These are phyloP conservation scores for Talaromyces sp. DNA, from an alignment of 2,329 filamentous ascomycete species.

Conservation along the genomic window DNA sequence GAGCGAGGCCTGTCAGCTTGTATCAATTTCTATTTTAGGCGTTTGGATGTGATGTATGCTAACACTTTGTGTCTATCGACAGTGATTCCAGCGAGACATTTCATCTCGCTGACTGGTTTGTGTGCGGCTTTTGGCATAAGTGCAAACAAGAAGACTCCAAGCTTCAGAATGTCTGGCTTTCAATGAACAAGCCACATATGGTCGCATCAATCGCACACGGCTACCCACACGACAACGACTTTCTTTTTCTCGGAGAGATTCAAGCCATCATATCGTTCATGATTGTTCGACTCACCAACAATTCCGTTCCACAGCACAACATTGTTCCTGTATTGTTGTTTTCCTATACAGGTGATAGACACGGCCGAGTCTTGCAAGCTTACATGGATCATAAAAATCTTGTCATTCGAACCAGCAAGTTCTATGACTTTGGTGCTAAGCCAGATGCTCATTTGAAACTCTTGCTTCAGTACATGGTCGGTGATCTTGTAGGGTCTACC, in stretches of 20 bases:
- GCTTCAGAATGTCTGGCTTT: background rate
- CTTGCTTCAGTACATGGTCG: slow-evolving; percentile 1
- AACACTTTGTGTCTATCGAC: background rate
- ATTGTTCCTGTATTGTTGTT: slow-evolving; percentile 4
- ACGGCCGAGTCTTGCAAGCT: background rate
- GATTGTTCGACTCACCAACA: slow-evolving; percentile 3
- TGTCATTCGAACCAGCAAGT: background rate
- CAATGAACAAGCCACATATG: slow-evolving; percentile 3
- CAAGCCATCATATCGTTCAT: background rate
- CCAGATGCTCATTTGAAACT: background rate
- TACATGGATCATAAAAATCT: background rate
- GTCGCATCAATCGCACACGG: background rate
- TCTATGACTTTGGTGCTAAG: background rate
- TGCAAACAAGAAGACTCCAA: background rate
- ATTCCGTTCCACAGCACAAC: background rate
- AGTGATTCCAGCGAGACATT: background rate
- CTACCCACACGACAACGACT: background rate
- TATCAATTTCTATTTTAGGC: too few relatives aligned
- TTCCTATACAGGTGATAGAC: background rate
- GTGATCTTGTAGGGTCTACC: background rate
- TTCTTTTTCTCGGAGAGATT: slow-evolving; percentile 5
- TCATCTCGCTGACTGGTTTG: background rate
- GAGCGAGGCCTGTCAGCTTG: too few relatives aligned
- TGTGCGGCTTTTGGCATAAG: background rate
- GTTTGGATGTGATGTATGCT: background rate